These are phyloP conservation scores for Trichoderma sp. DNA, from an alignment of 2,329 filamentous ascomycete species.

Conservation along the genomic window DNA sequence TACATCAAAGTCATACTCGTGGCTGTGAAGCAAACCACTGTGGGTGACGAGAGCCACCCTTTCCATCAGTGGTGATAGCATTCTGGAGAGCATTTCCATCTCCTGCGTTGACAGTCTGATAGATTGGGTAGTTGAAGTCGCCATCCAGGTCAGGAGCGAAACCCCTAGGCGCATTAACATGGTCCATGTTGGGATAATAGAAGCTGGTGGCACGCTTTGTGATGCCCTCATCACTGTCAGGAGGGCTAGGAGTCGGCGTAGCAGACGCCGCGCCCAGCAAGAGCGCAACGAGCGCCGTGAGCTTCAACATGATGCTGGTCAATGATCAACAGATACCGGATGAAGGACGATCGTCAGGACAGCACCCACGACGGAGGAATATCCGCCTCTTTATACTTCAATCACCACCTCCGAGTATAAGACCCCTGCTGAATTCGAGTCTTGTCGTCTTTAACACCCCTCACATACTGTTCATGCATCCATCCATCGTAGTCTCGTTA, in stretches of 20 bases:
- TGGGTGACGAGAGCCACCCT: constrained; percentile 31
- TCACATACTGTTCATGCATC: neutral
- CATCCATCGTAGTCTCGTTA: neutral
- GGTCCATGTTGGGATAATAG: constrained; percentile 45
- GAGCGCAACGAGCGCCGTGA: constrained; percentile 20
- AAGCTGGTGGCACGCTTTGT: constrained; percentile 30
- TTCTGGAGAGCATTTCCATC: constrained; percentile 38
- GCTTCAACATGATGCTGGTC: constrained; percentile 22
- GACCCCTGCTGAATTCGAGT: neutral
- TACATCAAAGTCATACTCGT: constrained; percentile 28
- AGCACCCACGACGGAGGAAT: neutral
- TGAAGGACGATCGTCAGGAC: neutral
- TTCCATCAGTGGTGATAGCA: constrained; percentile 39
- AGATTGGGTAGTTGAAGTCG: constrained; percentile 39
- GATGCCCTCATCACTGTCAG: constrained; percentile 17
- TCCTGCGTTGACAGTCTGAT: constrained; percentile 37
- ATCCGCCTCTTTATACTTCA: constrained; percentile 1
- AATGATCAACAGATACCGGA: neutral
- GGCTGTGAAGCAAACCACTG: constrained; percentile 44
- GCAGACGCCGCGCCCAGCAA: constrained; percentile 23
- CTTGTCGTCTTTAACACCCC: neutral
- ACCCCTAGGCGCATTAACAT: constrained; percentile 35
- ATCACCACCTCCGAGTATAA: neutral
- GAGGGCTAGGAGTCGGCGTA: constrained; percentile 15
- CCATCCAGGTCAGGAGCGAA: constrained; percentile 41